Evolutionary conservation across 306 rosid genomes (phyloP).

Genomic region (Alnus glutinosa): DNA sequence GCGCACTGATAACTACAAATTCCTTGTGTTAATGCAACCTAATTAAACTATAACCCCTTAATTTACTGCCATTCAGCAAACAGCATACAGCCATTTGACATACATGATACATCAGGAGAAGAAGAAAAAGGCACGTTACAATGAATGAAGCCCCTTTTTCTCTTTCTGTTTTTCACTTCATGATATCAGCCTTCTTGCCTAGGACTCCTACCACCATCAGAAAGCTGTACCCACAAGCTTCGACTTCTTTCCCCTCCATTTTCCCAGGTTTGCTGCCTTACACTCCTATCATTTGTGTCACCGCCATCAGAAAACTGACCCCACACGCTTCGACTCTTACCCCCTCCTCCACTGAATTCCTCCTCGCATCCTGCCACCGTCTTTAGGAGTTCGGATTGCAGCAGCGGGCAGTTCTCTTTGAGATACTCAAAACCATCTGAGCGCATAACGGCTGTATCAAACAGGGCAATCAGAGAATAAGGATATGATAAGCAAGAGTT

Average conservation of each 20-base stretch:
- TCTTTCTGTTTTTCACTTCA: neutral
- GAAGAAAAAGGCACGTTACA: neutral
- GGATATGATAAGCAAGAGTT: conserved; percentile 19
- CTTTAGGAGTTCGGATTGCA: conserved; percentile 92
- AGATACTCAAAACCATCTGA: conserved; percentile 91
- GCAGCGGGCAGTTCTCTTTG: conserved; percentile 81
- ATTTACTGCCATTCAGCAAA: neutral
- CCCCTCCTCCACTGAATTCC: conserved; percentile 76
- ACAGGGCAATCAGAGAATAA: conserved; percentile 9
- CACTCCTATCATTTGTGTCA: conserved; percentile 77
- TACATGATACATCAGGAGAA: neutral
- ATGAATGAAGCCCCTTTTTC: no score
- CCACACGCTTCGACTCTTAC: conserved; percentile 88
- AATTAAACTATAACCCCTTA: neutral
- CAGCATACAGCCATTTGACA: neutral
- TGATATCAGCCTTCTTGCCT: conserved; percentile 57
- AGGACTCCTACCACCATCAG: conserved; percentile 78
- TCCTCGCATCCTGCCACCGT: conserved; percentile 92
- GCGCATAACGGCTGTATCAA: conserved; percentile 89
- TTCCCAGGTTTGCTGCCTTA: conserved; percentile 87
- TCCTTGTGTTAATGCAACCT: neutral
- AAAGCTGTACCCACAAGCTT: conserved; percentile 72
- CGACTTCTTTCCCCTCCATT: conserved; percentile 69
- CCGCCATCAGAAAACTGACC: conserved; percentile 94
- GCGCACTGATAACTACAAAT: neutral